Evolutionary conservation across 2,329 filamentous ascomycete genomes (phyloP).

Genomic region (Venturia effusa): DNA sequence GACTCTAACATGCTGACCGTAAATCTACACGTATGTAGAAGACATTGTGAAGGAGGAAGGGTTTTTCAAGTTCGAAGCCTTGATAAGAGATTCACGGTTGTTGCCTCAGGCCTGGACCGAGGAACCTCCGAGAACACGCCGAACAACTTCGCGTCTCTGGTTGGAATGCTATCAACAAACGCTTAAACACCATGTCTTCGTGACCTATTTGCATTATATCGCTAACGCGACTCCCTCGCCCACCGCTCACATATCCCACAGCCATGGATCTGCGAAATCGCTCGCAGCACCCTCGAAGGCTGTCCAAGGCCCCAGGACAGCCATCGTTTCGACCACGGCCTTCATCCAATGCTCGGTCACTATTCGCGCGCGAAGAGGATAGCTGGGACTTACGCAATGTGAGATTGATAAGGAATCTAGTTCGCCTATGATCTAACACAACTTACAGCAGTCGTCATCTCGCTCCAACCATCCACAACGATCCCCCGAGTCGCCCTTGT

Average conservation of each 20-base stretch:
- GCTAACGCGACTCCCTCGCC: background rate
- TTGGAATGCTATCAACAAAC: slow-evolving; percentile 23
- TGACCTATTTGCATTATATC: background rate
- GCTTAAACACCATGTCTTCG: slow-evolving; percentile 4
- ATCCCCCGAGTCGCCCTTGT: slow-evolving; percentile 6
- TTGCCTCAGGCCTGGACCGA: background rate
- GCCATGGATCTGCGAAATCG: background rate
- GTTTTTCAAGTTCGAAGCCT: too few species aligned
- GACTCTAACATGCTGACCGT: slow-evolving; percentile 96
- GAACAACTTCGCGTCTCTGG: slow-evolving; percentile 10
- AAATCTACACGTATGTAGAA: slow-evolving; percentile 28
- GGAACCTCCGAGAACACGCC: slow-evolving; percentile 30
- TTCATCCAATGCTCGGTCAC: background rate
- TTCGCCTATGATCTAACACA: background rate
- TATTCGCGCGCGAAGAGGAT: slow-evolving; percentile 1
- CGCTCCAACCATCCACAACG: background rate
- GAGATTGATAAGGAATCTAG: background rate
- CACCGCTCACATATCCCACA: background rate
- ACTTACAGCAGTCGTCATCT: background rate
- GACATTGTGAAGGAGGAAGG: slow-evolving; percentile 47
- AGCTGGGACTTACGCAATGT: slow-evolving; percentile 2
- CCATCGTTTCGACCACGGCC: background rate
- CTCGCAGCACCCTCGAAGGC: background rate
- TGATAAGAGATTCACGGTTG: background rate
- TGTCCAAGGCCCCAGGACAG: background rate